Evolutionary conservation across 2,329 filamentous ascomycete genomes (phyloP).

Genomic region (Zymoseptoria brevis): DNA sequence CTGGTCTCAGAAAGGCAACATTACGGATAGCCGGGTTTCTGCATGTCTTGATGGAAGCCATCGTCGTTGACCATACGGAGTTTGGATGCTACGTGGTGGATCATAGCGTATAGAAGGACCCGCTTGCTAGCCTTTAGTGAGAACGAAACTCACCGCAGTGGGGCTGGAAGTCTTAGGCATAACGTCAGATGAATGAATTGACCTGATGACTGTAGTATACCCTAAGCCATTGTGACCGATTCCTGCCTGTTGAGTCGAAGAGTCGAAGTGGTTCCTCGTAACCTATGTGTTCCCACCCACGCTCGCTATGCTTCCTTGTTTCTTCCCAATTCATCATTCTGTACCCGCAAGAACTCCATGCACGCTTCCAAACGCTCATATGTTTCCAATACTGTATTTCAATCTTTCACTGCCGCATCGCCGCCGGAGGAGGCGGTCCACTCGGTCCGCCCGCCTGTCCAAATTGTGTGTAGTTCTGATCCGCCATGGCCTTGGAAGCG

Average conservation of each 20-base stretch:
- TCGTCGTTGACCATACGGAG: not conserved
- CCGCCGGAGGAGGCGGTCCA: conserved; percentile 8
- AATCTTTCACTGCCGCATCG: not conserved
- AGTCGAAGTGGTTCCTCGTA: not conserved
- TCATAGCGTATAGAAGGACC: not conserved
- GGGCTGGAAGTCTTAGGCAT: not conserved
- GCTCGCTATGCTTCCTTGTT: not conserved
- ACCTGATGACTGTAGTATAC: not conserved
- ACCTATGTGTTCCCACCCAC: not conserved
- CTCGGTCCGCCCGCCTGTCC: conserved; percentile 14
- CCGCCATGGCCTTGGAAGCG: conserved; percentile 28
- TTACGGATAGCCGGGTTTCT: no score
- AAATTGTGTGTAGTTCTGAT: conserved; percentile 22
- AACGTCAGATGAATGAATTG: not conserved
- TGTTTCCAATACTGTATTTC: not conserved
- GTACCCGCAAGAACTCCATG: not conserved
- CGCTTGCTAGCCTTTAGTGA: not conserved
- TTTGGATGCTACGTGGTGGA: not conserved
- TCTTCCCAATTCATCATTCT: not conserved
- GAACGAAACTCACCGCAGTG: not conserved
- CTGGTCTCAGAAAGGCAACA: no score
- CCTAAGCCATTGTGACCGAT: not conserved
- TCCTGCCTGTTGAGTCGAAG: not conserved
- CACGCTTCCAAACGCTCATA: not conserved
- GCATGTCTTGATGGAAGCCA: not conserved